Evolutionary conservation across 345 rosid genomes (phyloP).

Genomic region (Salix purpurea): DNA sequence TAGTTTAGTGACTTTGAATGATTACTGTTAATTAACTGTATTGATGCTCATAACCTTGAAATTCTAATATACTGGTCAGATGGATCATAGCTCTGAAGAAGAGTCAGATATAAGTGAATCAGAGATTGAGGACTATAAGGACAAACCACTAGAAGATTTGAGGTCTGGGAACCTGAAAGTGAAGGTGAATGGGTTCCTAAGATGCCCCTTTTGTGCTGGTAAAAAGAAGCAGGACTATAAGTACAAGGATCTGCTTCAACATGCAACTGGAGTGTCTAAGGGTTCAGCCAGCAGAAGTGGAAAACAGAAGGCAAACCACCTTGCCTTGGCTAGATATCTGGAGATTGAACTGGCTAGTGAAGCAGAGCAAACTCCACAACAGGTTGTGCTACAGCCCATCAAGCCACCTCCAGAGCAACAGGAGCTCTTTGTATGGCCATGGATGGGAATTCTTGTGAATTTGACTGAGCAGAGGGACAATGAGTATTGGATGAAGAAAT

Average conservation of each 20-base stretch:
- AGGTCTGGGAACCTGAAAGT: conserved; percentile 51
- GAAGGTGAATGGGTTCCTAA: conserved; percentile 50
- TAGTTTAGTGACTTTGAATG: background rate
- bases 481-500: conserved; percentile 55
- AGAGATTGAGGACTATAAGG: conserved; percentile 53
- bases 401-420: conserved; percentile 24
- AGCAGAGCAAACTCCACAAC: conserved; percentile 29
- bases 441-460: conserved; percentile 67
- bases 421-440: conserved; percentile 70
- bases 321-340: conserved; percentile 66
- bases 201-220: conserved; percentile 84
- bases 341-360: conserved; percentile 54
- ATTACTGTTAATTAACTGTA: background rate
- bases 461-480: conserved; percentile 31
- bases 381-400: conserved; percentile 21
- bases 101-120: conserved; percentile 83
- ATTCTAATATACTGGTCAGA: conserved; percentile 19
- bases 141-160: conserved; percentile 56
- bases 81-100: conserved; percentile 61
- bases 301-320: conserved; percentile 73
- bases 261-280: conserved; percentile 80
- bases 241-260: conserved; percentile 71
- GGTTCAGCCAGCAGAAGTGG: conserved; percentile 70
- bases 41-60: background rate
- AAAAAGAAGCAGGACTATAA: conserved; percentile 86